Percentiles rank a stretch among this genome's conserved stretches.
These are phyloP conservation scores for Quercus mongolica DNA, from an alignment of 306 rosid species.

Conservation along the genomic window DNA sequence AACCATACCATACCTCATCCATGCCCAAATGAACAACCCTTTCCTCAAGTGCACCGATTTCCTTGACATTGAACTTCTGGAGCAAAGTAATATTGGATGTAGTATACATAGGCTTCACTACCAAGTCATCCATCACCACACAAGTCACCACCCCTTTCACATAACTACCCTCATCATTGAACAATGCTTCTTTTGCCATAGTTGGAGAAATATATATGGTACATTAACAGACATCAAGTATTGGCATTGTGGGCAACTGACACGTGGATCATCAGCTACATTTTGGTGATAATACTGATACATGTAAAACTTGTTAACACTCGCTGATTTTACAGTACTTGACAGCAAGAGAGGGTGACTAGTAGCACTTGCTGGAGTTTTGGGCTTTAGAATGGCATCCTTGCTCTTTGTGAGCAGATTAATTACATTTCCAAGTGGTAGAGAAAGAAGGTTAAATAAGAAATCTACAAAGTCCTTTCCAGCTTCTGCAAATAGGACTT, in stretches of 20 bases:
- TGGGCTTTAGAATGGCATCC: neutral
- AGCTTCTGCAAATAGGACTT: too few relatives aligned
- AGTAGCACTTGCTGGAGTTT: neutral
- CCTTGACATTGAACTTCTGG: constrained; percentile 28
- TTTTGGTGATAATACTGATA: neutral
- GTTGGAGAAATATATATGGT: neutral
- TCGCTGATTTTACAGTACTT: too few relatives aligned
- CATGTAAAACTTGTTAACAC: neutral
- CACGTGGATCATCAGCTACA: neutral
- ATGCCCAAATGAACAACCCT: constrained; percentile 24
- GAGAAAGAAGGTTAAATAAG: too few relatives aligned
- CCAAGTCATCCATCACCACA: constrained; percentile 44
- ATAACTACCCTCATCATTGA: neutral
- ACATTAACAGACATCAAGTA: fast-evolving
- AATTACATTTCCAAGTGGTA: too few relatives aligned
- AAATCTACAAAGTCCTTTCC: too few relatives aligned
- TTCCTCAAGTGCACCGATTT: constrained; percentile 18
- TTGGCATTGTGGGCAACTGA: neutral
- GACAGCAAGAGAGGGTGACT: neutral
- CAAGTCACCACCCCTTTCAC: constrained; percentile 34
- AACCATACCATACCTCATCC: constrained; percentile 19
- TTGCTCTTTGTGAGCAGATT: neutral
- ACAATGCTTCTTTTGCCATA: neutral
- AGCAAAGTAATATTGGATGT: constrained; percentile 27
- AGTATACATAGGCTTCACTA: constrained; percentile 25